Evolutionary conservation across 2,329 filamentous ascomycete species (phyloP), one percentile per base, ranked within the genome.

Genomic region (Biscogniauxia sp.): DNA sequence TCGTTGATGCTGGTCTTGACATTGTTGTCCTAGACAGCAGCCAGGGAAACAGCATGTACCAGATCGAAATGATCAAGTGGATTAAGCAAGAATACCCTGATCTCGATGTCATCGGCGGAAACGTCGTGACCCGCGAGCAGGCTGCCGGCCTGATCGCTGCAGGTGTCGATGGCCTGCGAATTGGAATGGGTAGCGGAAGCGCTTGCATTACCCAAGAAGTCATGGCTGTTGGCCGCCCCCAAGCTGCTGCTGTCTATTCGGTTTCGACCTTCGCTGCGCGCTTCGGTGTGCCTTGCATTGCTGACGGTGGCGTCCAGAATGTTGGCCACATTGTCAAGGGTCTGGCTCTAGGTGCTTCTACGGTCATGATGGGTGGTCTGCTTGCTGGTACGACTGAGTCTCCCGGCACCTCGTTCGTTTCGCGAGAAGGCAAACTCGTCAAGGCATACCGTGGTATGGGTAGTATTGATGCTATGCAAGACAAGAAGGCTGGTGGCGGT

Each of bases 391-490:
- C 95, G 65, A 97, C 94, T 51, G 95, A 99, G 80, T 98, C 94
- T 45, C 95, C 95, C 41, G 96, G 95, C 66, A 93, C 94, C 67
- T 98, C 96, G 68, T 98, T 96, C 74, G 92, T 99, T 69, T 96
- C 92, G 73, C 90, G 91, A 63, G 94, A 98, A 79, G 95, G 95
- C 67, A 96, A 98, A 84, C 88, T 99, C 58, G 94, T 99, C 78
- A 99, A 99, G 85, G 93, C 95, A 50, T 99, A 99, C 84, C 91
- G 95, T 78, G 95, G 95, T 62, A 99, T 99, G 95, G 95, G 95
- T 68, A 93, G 89, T 78, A 99, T 99, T 75, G 95, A 97, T 72
- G 95, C 95, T 68, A 99, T 99, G 95, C 93, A 98, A 80, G 94
- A 98, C 80, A 97, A 95, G 87, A 97, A 97, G 84, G 93, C 93